Evolutionary conservation across 139 green algal species (phyloP).

Genomic region (Chlamydomonas sphaeroides): DNA sequence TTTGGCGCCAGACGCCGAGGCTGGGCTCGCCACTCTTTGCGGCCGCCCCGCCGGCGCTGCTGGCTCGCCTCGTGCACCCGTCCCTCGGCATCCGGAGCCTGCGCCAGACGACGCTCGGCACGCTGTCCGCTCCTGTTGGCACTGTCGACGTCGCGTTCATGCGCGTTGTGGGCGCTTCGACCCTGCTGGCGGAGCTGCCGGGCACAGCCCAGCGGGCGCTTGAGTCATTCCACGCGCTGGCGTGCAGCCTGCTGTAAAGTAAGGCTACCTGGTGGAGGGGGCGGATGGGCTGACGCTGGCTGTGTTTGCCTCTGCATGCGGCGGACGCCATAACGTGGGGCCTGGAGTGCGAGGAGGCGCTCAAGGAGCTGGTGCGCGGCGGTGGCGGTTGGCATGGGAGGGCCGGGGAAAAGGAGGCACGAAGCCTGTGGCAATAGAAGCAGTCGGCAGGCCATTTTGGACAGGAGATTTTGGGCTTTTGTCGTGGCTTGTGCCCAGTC

Average conservation of each 20-base stretch:
- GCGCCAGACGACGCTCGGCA: neutral
- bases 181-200: neutral
- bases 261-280: neutral
- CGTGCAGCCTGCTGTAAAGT: neutral
- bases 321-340: neutral
- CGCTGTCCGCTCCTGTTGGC: neutral
- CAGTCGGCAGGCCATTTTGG: too few relatives aligned
- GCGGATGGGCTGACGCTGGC: neutral
- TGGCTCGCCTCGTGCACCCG: neutral
- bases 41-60: neutral
- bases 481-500: too few relatives aligned
- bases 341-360: neutral
- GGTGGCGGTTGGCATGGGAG: too few relatives aligned
- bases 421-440: too few relatives aligned
- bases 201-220: neutral
- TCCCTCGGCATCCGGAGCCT: neutral
- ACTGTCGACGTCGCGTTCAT: neutral
- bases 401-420: too few relatives aligned
- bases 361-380: neutral
- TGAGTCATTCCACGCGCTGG: neutral
- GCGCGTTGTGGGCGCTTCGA: neutral
- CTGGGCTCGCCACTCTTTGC: neutral
- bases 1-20: too few relatives aligned
- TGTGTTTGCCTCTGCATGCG: neutral
- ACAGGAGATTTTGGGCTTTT: too few relatives aligned